A percentile compares a stretch with the other conserved stretches of the same genome.
Evolutionary conservation across 31 red algal genomes (phyloP).

Genomic region (Endocladia muricata): DNA sequence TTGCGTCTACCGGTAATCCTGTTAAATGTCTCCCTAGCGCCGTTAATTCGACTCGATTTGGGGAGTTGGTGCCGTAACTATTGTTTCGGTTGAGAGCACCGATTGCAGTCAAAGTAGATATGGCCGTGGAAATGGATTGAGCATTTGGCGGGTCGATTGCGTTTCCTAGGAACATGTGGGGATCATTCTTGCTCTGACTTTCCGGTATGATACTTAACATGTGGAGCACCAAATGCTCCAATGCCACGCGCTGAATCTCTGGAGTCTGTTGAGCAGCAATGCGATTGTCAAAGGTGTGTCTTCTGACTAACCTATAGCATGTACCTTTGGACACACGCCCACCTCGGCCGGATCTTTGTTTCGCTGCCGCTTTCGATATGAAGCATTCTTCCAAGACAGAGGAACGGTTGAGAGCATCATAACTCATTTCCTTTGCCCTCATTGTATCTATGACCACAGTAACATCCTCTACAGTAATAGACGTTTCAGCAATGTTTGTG

Average conservation of each 20-base stretch:
- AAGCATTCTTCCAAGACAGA: slow-evolving; percentile 70
- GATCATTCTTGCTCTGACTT: slow-evolving; percentile 23
- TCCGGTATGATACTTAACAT: slow-evolving; percentile 53
- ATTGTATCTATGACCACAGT: slow-evolving; percentile 82
- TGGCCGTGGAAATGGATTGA: slow-evolving; percentile 41
- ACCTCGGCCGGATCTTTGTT: slow-evolving; percentile 90
- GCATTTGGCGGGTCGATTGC: slow-evolving; percentile 70
- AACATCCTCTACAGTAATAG: slow-evolving; percentile 90
- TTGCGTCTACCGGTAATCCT: slow-evolving; percentile 79
- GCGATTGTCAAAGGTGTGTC: slow-evolving; percentile 70
- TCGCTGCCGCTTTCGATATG: slow-evolving; percentile 80
- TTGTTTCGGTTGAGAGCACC: slow-evolving; percentile 42
- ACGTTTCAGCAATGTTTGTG: slow-evolving; percentile 98
- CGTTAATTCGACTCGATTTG: slow-evolving; percentile 45
- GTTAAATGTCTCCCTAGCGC: slow-evolving; percentile 75
- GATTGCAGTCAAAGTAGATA: slow-evolving; percentile 52
- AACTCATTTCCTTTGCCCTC: slow-evolving; percentile 61
- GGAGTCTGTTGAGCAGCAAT: slow-evolving; percentile 56
- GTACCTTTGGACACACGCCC: slow-evolving; percentile 79
- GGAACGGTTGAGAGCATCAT: slow-evolving; percentile 46
- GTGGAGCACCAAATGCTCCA: slow-evolving; percentile 74
- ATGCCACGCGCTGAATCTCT: slow-evolving; percentile 70
- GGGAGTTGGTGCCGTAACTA: background rate
- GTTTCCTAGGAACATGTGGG: slow-evolving; percentile 49
- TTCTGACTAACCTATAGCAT: slow-evolving; percentile 72